Base-by-base conservation (phyloP, 352 stramenopile genomes). In the Globisporangium rhizosaccharum region DNA sequence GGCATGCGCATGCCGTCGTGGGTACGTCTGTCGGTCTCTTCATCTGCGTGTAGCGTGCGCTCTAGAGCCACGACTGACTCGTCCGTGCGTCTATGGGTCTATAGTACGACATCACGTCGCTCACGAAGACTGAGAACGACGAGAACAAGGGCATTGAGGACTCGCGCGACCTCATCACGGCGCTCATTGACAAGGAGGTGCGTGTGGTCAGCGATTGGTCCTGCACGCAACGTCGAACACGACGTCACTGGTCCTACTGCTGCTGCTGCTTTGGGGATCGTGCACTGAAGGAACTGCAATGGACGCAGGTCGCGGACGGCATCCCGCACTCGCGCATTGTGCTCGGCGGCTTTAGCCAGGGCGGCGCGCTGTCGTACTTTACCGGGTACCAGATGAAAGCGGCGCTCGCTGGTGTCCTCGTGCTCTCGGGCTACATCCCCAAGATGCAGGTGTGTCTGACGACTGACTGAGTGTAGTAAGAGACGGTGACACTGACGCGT, bases 61-160 rank as follows among this genome's bases (percentile, higher is more conserved):
- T 14, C 39, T 45, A 45, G 11, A 3, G 39, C 9, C 17, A 45
- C 39, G 11, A 45, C 11, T n/a, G 17, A 14, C 39, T 45, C 17
- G 11, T 10, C 15, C 39, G 39, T 45, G 39, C 9, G 9, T 42
- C 14, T 25, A 45, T 49, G n/a, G n/a, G n/a, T n/a, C n/a, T n/a
- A n/a, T n/a, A 88, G 83, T 98, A 97, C 65, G 95, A 99, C 67
- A 98, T 98, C 66, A 85, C 87, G 57, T 93, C 92, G 49, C 72
- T 98, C 15, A 73, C 79, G 37, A 87, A 95, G 66, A 71, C 87
- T 15, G 78, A 87, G 37, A 92, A 88, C 57, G 91, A 98, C 66
- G 78, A 85, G 18, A 92, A 83, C 42, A 68, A 87, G 9, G 93
- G 95, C 17, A 98, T 99, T 48, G 81, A 97, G 17, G 75, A 75